phyloP scores from a whole-genome alignment of 2,329 filamentous ascomycete species.

The Penicillium vulpinum region DNA sequence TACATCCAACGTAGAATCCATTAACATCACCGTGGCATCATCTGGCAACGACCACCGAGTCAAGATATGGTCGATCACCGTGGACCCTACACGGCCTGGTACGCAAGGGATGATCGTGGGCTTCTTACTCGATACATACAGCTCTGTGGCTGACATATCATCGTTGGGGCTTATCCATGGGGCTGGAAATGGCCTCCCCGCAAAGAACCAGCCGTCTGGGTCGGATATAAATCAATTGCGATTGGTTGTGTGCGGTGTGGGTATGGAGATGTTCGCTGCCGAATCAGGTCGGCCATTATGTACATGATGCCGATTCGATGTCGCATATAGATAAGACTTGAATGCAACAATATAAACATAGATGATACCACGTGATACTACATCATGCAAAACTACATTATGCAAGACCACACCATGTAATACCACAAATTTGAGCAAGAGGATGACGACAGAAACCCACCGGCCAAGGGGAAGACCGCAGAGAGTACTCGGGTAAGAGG shows the following conservation, averaged over 20 bases:
- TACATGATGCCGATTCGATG: conserved; percentile 17
- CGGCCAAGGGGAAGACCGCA: neutral
- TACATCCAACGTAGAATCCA: neutral
- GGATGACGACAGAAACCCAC: neutral
- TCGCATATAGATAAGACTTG: conserved; percentile 12
- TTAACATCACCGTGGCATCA: conserved; percentile 33
- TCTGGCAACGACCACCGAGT: conserved; percentile 51
- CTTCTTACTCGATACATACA: conserved; percentile 39
- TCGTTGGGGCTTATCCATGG: conserved; percentile 46
- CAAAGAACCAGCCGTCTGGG: neutral
- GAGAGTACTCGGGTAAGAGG: neutral
- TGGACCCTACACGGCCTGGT: conserved; percentile 26
- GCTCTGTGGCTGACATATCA: conserved; percentile 58
- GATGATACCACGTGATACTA: neutral
- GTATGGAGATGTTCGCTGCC: conserved; percentile 48
- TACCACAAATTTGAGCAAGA: neutral
- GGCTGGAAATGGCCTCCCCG: conserved; percentile 5
- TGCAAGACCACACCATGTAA: neutral
- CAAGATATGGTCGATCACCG: conserved; percentile 43
- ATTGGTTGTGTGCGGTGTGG: conserved; percentile 51
- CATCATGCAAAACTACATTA: neutral
- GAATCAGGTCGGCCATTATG: conserved; percentile 2
- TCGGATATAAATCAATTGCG: conserved; percentile 8
- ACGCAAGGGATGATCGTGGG: conserved; percentile 26
- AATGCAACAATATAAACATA: conserved; percentile 1